These are phyloP conservation scores for Fusarium clavum DNA, from an alignment of 2,329 filamentous ascomycete genomes.

Conservation along the genomic window DNA sequence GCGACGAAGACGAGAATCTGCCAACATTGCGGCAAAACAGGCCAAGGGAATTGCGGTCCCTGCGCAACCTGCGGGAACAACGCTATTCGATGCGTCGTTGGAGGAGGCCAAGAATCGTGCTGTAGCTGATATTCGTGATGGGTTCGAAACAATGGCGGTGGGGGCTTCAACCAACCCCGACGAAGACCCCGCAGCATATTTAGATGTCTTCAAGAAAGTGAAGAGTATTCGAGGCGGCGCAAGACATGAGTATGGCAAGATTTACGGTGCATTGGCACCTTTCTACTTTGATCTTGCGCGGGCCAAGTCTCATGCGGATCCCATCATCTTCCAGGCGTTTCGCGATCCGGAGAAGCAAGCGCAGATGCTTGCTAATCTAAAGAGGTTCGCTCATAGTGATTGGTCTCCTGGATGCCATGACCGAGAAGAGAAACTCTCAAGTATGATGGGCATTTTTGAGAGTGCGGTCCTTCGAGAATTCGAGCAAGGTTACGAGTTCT, in stretches of 20 bases:
- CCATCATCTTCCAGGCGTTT: constrained; percentile 87
- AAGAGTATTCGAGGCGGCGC: constrained; percentile 86
- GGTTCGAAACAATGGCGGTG: constrained; percentile 82
- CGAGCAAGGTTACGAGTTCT: constrained; percentile 88
- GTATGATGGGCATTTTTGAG: constrained; percentile 86
- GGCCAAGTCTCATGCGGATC: constrained; percentile 80
- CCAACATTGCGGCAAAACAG: constrained; percentile 37
- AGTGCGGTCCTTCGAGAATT: constrained; percentile 92
- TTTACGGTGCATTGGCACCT: constrained; percentile 88
- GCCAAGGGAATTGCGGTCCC: constrained; percentile 25
- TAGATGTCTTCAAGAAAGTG: constrained; percentile 76
- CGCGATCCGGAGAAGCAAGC: constrained; percentile 91
- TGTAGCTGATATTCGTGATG: constrained; percentile 62
- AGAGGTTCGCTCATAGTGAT: constrained; percentile 83
- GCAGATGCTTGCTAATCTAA: constrained; percentile 85
- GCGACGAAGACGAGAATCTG: constrained; percentile 69
- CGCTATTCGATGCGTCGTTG: constrained; percentile 78
- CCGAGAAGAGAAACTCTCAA: constrained; percentile 77
- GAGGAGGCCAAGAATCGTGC: constrained; percentile 70
- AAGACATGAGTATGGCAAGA: constrained; percentile 87
- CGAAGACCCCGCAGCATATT: constrained; percentile 71
- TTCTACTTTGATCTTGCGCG: constrained; percentile 87
- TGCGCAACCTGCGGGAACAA: constrained; percentile 55
- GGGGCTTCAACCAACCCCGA: constrained; percentile 58
- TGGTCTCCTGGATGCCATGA: constrained; percentile 78